Evolutionary conservation across 1,284 basidiomycete genomes (phyloP), one percentile per base, ranked within the genome.

Genomic region (Melampsora allii-populina): DNA sequence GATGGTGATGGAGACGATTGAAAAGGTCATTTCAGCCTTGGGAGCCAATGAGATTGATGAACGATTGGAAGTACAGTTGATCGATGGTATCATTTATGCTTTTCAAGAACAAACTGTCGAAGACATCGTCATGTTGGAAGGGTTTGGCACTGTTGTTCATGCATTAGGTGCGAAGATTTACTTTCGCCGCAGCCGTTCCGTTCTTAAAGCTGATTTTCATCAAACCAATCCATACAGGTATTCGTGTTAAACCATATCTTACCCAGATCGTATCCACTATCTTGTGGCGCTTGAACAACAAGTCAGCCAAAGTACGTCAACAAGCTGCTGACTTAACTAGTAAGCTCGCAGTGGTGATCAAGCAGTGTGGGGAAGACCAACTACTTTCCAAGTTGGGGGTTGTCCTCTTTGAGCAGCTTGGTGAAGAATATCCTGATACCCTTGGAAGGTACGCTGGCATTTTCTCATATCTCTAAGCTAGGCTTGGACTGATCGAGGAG

Each of bases 1-100:
- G 86, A 98, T 98, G 96, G 94, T 97, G 56, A 98, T 98, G 95
- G 96, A 98, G 84, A 98, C 96, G 0, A 97, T 98, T 79, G 96
- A 94, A 27, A 96, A 97, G 82, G 96, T 98, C 48, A 86, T 99
- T 39, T 88, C 89, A 6, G 90, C 89, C 12, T 87, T 96, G 3
- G 94, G 96, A 73, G 92, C 95, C 1, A 92, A 94, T 0, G 96
- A 98, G 80, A 91, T 98, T 75, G 95, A 98, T 80, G 94, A 98
- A 82, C 87, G 94, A 65, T 85, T 98, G 63, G 95, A 99, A 83
- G 88, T 95, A 14, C 87, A 91, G 74, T 87, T 99, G 14, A 91
- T 98, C 42, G 96, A 99, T 80, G 95, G 96, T 63, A 95, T 98
- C 82, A 98, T 98, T 83, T 98, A 95, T 81, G 90, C 96, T 5